phyloP scores from a whole-genome alignment of 2,329 filamentous ascomycete genomes.

The Emericellopsis atlantica region DNA sequence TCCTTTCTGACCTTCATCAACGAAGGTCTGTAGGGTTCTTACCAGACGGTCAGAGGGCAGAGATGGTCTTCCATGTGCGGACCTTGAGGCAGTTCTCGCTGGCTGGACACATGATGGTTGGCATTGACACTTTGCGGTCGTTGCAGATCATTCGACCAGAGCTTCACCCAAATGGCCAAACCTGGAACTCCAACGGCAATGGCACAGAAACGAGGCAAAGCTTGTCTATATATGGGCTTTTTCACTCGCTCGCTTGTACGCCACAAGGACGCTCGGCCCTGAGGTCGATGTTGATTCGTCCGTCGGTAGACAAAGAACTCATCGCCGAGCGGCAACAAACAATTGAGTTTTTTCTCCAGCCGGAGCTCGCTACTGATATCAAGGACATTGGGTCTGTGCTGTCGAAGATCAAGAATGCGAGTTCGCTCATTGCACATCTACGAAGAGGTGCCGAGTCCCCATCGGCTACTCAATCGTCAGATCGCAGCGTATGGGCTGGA shows the following conservation, averaged over 20 bases:
- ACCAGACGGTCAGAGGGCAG: slow-evolving; percentile 41
- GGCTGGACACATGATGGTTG: slow-evolving; percentile 58
- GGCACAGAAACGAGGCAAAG: slow-evolving; percentile 61
- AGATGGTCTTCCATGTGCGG: slow-evolving; percentile 40
- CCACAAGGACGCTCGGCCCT: slow-evolving; percentile 65
- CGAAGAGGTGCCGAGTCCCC: slow-evolving; percentile 61
- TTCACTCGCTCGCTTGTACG: slow-evolving; percentile 62
- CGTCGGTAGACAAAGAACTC: slow-evolving; percentile 52
- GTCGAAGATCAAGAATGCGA: slow-evolving; percentile 67
- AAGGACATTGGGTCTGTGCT: slow-evolving; percentile 39
- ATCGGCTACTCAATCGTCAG: slow-evolving; percentile 35
- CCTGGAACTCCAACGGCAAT: slow-evolving; percentile 38
- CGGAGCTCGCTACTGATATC: slow-evolving; percentile 50
- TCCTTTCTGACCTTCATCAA: slow-evolving; percentile 68
- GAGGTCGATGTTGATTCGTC: slow-evolving; percentile 71
- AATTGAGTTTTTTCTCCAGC: slow-evolving; percentile 51
- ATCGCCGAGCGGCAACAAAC: slow-evolving; percentile 63
- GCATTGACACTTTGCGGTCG: slow-evolving; percentile 65
- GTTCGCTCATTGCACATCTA: slow-evolving; percentile 53
- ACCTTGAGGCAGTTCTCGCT: slow-evolving; percentile 67
- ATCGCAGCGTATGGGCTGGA: slow-evolving; percentile 60
- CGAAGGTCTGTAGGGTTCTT: slow-evolving; percentile 43
- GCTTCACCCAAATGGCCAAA: slow-evolving; percentile 69
- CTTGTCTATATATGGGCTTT: slow-evolving; percentile 73
- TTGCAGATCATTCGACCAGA: slow-evolving; percentile 80